Evolutionary conservation across 257 asterid species (phyloP).

Genomic region (Plantago ovata): DNA sequence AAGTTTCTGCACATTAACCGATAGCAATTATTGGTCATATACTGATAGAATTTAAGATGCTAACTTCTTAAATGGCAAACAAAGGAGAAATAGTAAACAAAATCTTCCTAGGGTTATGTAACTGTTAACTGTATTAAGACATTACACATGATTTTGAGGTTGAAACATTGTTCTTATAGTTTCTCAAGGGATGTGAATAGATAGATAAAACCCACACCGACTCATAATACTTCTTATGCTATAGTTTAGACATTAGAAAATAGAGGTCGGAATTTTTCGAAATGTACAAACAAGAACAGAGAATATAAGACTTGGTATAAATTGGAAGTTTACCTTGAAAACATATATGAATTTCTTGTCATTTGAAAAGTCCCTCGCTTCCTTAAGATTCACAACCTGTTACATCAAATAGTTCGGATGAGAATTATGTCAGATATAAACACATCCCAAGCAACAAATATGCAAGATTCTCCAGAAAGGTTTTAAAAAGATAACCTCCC

Average conservation of each 20-base stretch:
- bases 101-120: neutral
- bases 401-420: slow-evolving; percentile 19
- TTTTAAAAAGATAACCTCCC: slow-evolving; percentile 64
- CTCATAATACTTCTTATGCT: neutral
- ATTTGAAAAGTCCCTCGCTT: slow-evolving; percentile 88
- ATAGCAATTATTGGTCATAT: slow-evolving; percentile 17
- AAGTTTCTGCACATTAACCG: slow-evolving; percentile 65
- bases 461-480: slow-evolving; percentile 14
- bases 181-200: neutral
- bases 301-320: slow-evolving; percentile 9
- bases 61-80: neutral
- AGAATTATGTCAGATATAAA: slow-evolving; percentile 21
- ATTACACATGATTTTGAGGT: slow-evolving; percentile 10
- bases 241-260: slow-evolving; percentile 5
- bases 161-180: neutral
- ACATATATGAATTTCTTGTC: slow-evolving; percentile 90
- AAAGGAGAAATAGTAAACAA: neutral
- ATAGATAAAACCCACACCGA: too few relatives aligned
- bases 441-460: slow-evolving; percentile 22
- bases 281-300: slow-evolving; percentile 10
- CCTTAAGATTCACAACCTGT: slow-evolving; percentile 96
- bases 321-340: slow-evolving; percentile 62
- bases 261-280: slow-evolving; percentile 3
- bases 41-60: neutral
- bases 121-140: neutral